Conservation (phyloP, 164 flowering plant genomes). For the Aristolochia californica region DNA sequence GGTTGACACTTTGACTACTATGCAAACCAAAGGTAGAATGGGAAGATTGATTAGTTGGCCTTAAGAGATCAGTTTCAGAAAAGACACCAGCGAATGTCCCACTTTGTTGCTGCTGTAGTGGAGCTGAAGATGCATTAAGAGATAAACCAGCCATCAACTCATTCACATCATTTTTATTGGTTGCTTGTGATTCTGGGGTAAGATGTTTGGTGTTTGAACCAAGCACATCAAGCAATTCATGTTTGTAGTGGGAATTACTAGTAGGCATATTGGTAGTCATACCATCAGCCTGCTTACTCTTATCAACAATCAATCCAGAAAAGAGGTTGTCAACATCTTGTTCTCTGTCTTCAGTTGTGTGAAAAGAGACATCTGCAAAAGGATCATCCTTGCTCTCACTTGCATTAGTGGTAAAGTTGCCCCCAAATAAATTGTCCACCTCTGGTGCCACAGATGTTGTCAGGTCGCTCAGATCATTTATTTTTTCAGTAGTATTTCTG, state of each 20-base stretch:
- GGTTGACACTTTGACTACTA: conserved; percentile 29
- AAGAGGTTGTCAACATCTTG: conserved; percentile 37
- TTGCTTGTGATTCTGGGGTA: conserved; percentile 16
- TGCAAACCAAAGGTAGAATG: conserved; percentile 27
- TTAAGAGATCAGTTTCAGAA: conserved; percentile 26
- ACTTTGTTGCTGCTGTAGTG: conserved; percentile 22
- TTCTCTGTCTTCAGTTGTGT: conserved; percentile 32
- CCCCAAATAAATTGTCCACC: conserved; percentile 75
- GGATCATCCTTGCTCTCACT: conserved; percentile 64
- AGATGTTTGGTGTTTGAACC: conserved; percentile 29
- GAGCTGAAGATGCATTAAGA: conserved; percentile 23
- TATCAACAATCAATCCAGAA: conserved; percentile 43
- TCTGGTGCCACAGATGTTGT: conserved; percentile 23
- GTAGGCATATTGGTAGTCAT: conserved; percentile 11
- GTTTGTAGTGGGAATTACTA: conserved; percentile 15
- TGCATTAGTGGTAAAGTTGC: conserved; percentile 21
- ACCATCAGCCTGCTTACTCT: not conserved
- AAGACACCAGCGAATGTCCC: conserved; percentile 13
- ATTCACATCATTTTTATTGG: conserved; percentile 20
- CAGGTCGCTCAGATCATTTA: conserved; percentile 17
- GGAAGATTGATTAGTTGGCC: conserved; percentile 13
- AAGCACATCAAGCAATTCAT: conserved; percentile 51
- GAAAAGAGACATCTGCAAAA: conserved; percentile 91
- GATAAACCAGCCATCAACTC: conserved; percentile 58
- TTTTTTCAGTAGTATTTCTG: conserved; percentile 17